Evolutionary conservation across 257 asterid genomes (phyloP).

Genomic region (Nicotiana sylvestris): DNA sequence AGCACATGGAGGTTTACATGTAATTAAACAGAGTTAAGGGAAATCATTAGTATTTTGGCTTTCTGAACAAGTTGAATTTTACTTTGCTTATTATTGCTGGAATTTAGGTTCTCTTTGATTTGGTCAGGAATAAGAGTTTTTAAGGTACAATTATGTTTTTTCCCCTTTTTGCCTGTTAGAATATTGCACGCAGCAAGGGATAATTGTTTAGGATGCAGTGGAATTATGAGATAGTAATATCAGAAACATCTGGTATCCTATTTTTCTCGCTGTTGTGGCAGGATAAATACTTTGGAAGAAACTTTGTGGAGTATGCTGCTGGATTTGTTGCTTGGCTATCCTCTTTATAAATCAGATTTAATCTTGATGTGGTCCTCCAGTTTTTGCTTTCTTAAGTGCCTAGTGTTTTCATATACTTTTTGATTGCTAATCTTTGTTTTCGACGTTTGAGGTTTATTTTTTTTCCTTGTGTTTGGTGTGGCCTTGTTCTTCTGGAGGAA

Average conservation of each 20-base stretch:
- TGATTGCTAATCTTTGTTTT: not conserved
- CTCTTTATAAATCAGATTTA: not conserved
- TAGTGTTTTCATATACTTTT: not conserved
- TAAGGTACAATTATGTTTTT: not conserved
- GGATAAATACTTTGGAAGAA: not conserved
- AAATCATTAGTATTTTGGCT: not conserved
- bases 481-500: constrained; percentile 1
- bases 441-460: not conserved
- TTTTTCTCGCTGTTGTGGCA: not conserved
- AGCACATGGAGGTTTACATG: not conserved
- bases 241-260: not conserved
- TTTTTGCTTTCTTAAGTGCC: not conserved
- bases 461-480: not conserved
- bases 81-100: not conserved
- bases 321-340: not conserved
- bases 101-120: not conserved
- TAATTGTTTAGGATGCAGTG: not conserved
- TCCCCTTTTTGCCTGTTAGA: not conserved
- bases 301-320: not conserved
- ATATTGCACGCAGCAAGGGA: not conserved
- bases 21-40: not conserved
- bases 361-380: not conserved
- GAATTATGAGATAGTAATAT: not conserved
- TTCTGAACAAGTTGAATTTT: not conserved
- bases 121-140: not conserved